Conservation (phyloP, 2,329 filamentous ascomycete species). For the Sordariomycetes sp. region DNA sequence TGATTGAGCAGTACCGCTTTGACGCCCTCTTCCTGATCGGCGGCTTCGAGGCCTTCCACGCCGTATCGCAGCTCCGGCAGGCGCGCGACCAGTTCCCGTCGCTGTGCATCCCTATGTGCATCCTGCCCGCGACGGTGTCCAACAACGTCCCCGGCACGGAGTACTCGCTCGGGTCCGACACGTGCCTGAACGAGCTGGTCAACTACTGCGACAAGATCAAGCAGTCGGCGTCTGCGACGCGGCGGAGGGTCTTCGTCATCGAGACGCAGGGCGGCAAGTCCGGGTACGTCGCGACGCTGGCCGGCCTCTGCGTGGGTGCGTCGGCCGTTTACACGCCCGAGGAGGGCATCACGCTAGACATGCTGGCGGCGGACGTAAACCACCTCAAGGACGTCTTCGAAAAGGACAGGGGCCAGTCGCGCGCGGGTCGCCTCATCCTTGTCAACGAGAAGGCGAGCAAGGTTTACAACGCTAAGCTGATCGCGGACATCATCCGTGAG, state of each 20-base stretch:
- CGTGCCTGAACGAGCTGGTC: slow-evolving; percentile 88
- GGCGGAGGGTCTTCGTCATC: slow-evolving; percentile 90
- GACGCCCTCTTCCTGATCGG: slow-evolving; percentile 87
- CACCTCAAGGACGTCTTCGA: slow-evolving; percentile 78
- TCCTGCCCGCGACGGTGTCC: slow-evolving; percentile 92
- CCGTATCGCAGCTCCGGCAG: slow-evolving; percentile 74
- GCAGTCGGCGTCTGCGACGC: slow-evolving; percentile 87
- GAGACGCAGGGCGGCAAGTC: slow-evolving; percentile 94
- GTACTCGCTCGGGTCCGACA: slow-evolving; percentile 93
- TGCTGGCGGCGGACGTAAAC: slow-evolving; percentile 81
- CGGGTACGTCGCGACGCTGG: slow-evolving; percentile 85
- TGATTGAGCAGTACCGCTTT: slow-evolving; percentile 77
- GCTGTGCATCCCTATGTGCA: slow-evolving; percentile 82
- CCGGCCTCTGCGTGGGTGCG: slow-evolving; percentile 83
- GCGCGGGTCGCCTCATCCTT: slow-evolving; percentile 88
- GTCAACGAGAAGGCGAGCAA: slow-evolving; percentile 88
- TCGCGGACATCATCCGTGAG: slow-evolving; percentile 90
- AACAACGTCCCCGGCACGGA: slow-evolving; percentile 98
- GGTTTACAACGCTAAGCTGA: slow-evolving; percentile 84
- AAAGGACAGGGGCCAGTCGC: slow-evolving; percentile 73
- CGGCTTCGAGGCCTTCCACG: slow-evolving; percentile 93
- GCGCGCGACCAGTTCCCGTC: slow-evolving; percentile 66
- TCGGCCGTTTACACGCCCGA: slow-evolving; percentile 93
- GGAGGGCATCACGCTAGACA: slow-evolving; percentile 86
- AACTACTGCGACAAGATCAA: slow-evolving; percentile 96